Evolutionary conservation across 495 filamentous ascomycete species (phyloP).

Genomic region (Pyrenula aspistea): DNA sequence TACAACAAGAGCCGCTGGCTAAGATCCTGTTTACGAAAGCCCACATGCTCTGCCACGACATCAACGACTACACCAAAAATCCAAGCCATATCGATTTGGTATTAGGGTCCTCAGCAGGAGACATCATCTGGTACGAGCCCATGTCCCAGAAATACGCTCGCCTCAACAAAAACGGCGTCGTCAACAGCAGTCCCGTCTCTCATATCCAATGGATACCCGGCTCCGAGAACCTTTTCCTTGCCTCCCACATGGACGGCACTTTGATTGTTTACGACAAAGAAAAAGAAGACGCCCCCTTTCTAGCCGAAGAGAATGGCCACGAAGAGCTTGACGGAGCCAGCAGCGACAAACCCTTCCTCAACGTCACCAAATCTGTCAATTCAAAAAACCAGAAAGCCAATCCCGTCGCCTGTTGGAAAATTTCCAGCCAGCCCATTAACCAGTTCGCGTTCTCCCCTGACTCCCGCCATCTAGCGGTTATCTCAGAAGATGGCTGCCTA

Average conservation of each 20-base stretch:
- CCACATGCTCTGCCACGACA: slow-evolving; percentile 88
- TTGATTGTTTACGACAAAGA: slow-evolving; percentile 97
- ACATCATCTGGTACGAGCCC: slow-evolving; percentile 98
- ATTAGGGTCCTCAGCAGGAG: slow-evolving; percentile 90
- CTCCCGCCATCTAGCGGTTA: slow-evolving; percentile 73
- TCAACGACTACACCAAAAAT: slow-evolving; percentile 73
- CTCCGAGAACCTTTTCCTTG: slow-evolving; percentile 88
- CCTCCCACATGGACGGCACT: slow-evolving; percentile 87
- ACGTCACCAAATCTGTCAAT: slow-evolving; percentile 76
- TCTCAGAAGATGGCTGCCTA: slow-evolving; percentile 82
- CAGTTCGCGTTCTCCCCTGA: slow-evolving; percentile 86
- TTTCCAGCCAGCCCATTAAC: slow-evolving; percentile 80
- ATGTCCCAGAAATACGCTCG: slow-evolving; percentile 92
- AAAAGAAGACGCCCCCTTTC: slow-evolving; percentile 81
- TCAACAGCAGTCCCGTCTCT: slow-evolving; percentile 73
- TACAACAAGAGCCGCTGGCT: slow-evolving; percentile 71
- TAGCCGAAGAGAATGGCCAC: slow-evolving; percentile 36
- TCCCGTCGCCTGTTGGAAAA: slow-evolving; percentile 80
- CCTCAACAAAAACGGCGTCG: slow-evolving; percentile 90
- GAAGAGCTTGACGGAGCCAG: slow-evolving; percentile 27
- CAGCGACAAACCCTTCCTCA: slow-evolving; percentile 30
- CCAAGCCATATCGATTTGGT: slow-evolving; percentile 74
- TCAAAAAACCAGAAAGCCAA: slow-evolving; percentile 90
- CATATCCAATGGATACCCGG: slow-evolving; percentile 88
- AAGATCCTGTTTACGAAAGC: slow-evolving; percentile 96